These are phyloP conservation scores for Alternaria conjuncta DNA, from an alignment of 2,329 filamentous ascomycete genomes.

Conservation along the genomic window DNA sequence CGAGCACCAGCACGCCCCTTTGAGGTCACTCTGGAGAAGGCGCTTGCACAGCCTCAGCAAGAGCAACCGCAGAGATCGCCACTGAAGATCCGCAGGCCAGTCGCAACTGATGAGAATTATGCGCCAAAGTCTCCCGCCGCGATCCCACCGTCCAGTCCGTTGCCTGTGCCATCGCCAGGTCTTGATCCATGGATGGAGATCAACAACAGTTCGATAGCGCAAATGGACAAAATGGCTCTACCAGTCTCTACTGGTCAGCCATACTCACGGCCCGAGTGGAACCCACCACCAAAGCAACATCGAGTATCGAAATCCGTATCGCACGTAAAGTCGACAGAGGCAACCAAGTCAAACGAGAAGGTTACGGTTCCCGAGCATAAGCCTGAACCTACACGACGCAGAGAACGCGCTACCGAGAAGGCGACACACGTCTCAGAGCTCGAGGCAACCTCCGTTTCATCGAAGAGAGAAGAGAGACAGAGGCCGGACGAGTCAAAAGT, in stretches of 20 bases:
- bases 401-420: neutral
- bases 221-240: conserved; percentile 42
- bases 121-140: conserved; percentile 24
- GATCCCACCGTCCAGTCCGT: conserved; percentile 35
- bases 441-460: conserved; percentile 2
- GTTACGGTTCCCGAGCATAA: neutral
- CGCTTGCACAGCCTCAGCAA: conserved; percentile 6
- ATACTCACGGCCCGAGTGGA: conserved; percentile 33
- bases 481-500: neutral
- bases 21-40: conserved; percentile 18
- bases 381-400: neutral
- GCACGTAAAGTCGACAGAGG: conserved; percentile 8
- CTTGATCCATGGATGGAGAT: conserved; percentile 41
- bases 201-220: conserved; percentile 36
- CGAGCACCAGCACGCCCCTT: conserved; percentile 5
- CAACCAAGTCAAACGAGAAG: conserved; percentile 10
- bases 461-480: conserved; percentile 1
- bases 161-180: conserved; percentile 38
- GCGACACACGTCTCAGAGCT: conserved; percentile 4
- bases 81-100: conserved; percentile 24
- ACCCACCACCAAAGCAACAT: conserved; percentile 26
- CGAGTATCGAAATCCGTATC: conserved; percentile 26
- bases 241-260: conserved; percentile 38
- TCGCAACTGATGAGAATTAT: conserved; percentile 31
- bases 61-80: conserved; percentile 26